A percentile compares a stretch with the other conserved stretches of the same genome.
phyloP scores from a whole-genome alignment of 2,329 filamentous ascomycete species.

The Stagonosporopsis vannaccii region DNA sequence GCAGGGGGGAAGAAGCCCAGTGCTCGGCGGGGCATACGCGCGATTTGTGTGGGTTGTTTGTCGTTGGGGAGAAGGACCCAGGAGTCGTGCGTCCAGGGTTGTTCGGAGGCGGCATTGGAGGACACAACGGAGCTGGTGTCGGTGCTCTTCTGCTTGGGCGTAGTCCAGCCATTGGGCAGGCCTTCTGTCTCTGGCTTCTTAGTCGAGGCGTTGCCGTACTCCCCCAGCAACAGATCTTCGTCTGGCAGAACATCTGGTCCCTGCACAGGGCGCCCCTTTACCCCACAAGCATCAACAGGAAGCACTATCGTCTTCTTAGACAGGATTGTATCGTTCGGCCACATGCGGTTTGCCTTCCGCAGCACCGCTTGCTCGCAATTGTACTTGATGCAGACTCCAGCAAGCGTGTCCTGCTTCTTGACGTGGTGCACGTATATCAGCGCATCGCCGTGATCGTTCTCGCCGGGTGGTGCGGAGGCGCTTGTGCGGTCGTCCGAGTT shows the following conservation, averaged over 20 bases:
- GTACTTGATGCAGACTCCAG: constrained; percentile 89
- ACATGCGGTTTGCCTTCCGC: constrained; percentile 88
- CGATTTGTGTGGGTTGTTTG: constrained; percentile 79
- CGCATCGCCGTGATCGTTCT: constrained; percentile 73
- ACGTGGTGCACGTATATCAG: constrained; percentile 92
- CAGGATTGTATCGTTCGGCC: constrained; percentile 92
- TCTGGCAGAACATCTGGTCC: constrained; percentile 47
- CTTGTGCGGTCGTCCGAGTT: constrained; percentile 69
- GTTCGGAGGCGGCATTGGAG: constrained; percentile 63
- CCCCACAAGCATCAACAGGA: constrained; percentile 86
- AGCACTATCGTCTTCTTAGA: constrained; percentile 80
- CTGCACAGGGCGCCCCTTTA: constrained; percentile 72
- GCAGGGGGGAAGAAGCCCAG: constrained; percentile 93
- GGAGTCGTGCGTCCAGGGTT: constrained; percentile 83
- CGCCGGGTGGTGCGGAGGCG: constrained; percentile 58
- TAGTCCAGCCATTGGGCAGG: constrained; percentile 48
- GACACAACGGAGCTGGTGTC: constrained; percentile 44
- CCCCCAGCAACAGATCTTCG: constrained; percentile 48
- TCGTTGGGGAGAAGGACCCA: constrained; percentile 84
- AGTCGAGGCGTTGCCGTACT: constrained; percentile 33
- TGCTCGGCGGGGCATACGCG: constrained; percentile 77
- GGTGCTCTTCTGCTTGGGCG: constrained; percentile 44
- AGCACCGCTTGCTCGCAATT: constrained; percentile 84
- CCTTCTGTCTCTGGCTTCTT: constrained; percentile 29
- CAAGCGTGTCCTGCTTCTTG: constrained; percentile 82